Percentiles rank a stretch among this genome's conserved stretches.
These are phyloP conservation scores for Platismatia glauca DNA, from an alignment of 495 filamentous ascomycete genomes.

Conservation along the genomic window DNA sequence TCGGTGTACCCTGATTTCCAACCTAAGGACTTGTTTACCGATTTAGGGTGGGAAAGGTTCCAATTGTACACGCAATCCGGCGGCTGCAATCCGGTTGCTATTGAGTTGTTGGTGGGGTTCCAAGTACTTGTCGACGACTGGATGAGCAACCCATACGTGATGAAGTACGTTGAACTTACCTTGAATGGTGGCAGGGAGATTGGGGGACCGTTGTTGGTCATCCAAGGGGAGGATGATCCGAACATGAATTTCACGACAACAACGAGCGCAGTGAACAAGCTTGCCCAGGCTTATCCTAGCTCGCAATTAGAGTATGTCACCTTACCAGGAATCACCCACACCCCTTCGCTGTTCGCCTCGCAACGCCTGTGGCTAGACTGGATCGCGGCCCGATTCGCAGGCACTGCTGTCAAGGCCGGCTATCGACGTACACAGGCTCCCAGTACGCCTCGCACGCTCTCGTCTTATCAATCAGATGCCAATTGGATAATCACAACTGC, in stretches of 20 bases:
- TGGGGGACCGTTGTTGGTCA: conserved; percentile 36
- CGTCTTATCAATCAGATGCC: too few relatives aligned
- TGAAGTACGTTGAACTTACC: conserved; percentile 12
- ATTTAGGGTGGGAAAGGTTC: too few relatives aligned
- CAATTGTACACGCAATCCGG: too few relatives aligned
- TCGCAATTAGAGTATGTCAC: conserved; percentile 27
- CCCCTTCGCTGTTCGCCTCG: conserved; percentile 27
- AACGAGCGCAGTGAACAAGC: conserved; percentile 25
- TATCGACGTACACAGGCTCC: too few relatives aligned
- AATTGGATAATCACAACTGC: too few relatives aligned
- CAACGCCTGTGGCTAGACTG: conserved; percentile 33
- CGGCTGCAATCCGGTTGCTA: too few relatives aligned
- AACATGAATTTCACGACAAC: conserved; percentile 20
- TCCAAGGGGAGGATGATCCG: conserved; percentile 33
- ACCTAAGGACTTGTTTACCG: background rate
- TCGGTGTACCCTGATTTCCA: background rate
- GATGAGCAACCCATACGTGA: conserved; percentile 13
- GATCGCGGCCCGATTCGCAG: conserved; percentile 33
- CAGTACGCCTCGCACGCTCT: too few relatives aligned
- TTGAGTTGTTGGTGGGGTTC: too few relatives aligned
- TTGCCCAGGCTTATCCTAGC: conserved; percentile 19
- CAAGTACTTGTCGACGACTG: background rate
- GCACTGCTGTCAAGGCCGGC: background rate
- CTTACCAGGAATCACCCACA: conserved; percentile 27
- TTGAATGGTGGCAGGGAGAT: conserved; percentile 27